phyloP scores from a whole-genome alignment of 208 protist genomes.

The Sergeia podlipaevii region DNA sequence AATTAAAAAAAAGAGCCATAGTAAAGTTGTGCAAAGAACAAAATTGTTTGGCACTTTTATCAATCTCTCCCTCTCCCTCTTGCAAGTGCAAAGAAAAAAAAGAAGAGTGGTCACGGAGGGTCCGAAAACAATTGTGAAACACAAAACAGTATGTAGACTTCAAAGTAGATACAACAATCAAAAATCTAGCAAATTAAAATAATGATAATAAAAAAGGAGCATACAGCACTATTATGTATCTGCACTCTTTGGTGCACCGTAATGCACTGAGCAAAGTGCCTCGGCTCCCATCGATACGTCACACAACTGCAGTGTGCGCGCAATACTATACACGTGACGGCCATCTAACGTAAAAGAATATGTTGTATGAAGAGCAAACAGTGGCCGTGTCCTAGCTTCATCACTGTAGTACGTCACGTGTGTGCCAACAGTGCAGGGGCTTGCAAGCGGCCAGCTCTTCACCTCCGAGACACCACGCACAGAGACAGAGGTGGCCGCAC shows the following conservation, averaged over 20 bases:
- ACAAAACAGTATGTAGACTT: not conserved
- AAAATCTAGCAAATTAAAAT: not conserved
- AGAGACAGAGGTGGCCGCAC: not conserved
- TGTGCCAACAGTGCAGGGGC: conserved; percentile 24
- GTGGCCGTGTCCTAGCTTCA: conserved; percentile 8
- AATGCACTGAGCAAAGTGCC: conserved; percentile 24
- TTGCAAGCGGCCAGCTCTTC: conserved; percentile 6
- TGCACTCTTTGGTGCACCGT: conserved; percentile 15
- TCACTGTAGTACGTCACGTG: conserved; percentile 44
- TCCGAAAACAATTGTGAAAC: conserved; percentile 4
- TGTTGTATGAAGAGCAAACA: conserved; percentile 34
- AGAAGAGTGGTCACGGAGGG: not conserved
- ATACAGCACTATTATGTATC: not conserved
- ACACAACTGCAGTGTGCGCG: conserved; percentile 32
- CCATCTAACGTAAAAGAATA: conserved; percentile 32
- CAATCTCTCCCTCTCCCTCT: no score
- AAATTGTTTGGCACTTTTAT: no score
- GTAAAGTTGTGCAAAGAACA: not conserved
- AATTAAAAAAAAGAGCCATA: not conserved
- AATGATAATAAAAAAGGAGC: not conserved
- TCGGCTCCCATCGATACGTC: conserved; percentile 19
- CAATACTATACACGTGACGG: conserved; percentile 19
- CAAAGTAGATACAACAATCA: not conserved
- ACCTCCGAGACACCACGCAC: conserved; percentile 20
- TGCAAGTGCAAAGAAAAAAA: not conserved